phyloP scores from a whole-genome alignment of 2,329 filamentous ascomycete genomes.

The Xylaria sp. region DNA sequence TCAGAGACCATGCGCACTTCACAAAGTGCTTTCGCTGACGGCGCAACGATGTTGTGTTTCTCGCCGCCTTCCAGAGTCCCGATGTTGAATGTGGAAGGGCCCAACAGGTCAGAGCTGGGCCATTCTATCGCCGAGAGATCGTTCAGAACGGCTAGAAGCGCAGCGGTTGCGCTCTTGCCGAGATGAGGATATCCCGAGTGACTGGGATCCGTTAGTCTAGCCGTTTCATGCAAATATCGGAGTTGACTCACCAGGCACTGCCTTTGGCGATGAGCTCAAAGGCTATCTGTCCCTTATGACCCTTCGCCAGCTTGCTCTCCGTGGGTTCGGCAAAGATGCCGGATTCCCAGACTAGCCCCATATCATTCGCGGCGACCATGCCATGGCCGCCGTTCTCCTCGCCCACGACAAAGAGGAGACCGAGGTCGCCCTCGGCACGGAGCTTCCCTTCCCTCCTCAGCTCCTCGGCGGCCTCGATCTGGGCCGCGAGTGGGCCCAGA shows the following conservation, averaged over 20 bases:
- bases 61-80: slow-evolving; percentile 36
- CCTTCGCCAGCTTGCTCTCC: slow-evolving; percentile 46
- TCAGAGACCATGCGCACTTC: slow-evolving; percentile 36
- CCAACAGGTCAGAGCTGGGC: slow-evolving; percentile 35
- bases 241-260: slow-evolving; percentile 20
- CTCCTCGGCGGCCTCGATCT: slow-evolving; percentile 42
- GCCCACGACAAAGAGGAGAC: slow-evolving; percentile 38
- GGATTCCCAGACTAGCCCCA: slow-evolving; percentile 39
- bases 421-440: slow-evolving; percentile 25
- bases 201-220: slow-evolving; percentile 9
- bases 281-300: slow-evolving; percentile 45
- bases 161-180: slow-evolving; percentile 32
- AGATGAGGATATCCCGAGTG: slow-evolving; percentile 36
- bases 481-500: slow-evolving; percentile 39
- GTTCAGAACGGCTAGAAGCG: slow-evolving; percentile 30
- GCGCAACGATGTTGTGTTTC: slow-evolving; percentile 37
- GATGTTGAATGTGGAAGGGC: slow-evolving; percentile 37
- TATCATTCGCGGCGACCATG: slow-evolving; percentile 45
- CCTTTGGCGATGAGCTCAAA: slow-evolving; percentile 31
- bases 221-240: neutral
- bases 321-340: slow-evolving; percentile 52
- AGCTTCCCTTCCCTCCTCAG: slow-evolving; percentile 24
- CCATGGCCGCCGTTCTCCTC: slow-evolving; percentile 50
- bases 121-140: slow-evolving; percentile 30
- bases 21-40: slow-evolving; percentile 36